Evolutionary conservation across 768 basidiomycete species (phyloP).

Genomic region (Pleurotus salmoneostramineus): DNA sequence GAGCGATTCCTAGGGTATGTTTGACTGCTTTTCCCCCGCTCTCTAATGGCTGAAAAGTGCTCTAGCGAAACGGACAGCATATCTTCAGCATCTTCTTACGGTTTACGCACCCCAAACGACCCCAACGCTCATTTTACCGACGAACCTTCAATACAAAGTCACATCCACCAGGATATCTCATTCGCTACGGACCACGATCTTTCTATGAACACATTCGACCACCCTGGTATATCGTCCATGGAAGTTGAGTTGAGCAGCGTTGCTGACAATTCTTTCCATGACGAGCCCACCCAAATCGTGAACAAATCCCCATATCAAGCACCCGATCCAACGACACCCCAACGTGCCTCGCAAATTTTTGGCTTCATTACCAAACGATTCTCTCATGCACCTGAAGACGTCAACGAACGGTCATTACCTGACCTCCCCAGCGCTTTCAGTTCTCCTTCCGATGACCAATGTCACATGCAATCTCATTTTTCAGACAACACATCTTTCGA

Average conservation of each 20-base stretch:
- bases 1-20: constrained; percentile 68
- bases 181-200: constrained; percentile 44
- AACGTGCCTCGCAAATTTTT: constrained; percentile 73
- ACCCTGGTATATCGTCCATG: constrained; percentile 63
- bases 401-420: constrained; percentile 33
- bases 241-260: constrained; percentile 67
- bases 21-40: neutral
- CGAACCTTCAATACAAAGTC: constrained; percentile 23
- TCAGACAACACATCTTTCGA: constrained; percentile 10
- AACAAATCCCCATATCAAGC: constrained; percentile 25
- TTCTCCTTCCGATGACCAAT: constrained; percentile 31
- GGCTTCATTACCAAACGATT: constrained; percentile 56
- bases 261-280: constrained; percentile 24
- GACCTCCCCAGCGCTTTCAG: constrained; percentile 36
- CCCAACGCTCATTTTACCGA: constrained; percentile 33
- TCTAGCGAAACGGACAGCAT: constrained; percentile 41
- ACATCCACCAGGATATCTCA: constrained; percentile 30
- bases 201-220: constrained; percentile 31
- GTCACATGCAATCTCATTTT: constrained; percentile 11
- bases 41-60: neutral
- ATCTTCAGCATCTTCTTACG: constrained; percentile 45
- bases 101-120: constrained; percentile 48
- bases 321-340: constrained; percentile 46
- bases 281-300: constrained; percentile 6
- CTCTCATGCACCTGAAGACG: constrained; percentile 23